Evolutionary conservation across 768 basidiomycete species (phyloP), one percentile per base, ranked within the genome.

Genomic region (Boletus pseudo-olivaceus): DNA sequence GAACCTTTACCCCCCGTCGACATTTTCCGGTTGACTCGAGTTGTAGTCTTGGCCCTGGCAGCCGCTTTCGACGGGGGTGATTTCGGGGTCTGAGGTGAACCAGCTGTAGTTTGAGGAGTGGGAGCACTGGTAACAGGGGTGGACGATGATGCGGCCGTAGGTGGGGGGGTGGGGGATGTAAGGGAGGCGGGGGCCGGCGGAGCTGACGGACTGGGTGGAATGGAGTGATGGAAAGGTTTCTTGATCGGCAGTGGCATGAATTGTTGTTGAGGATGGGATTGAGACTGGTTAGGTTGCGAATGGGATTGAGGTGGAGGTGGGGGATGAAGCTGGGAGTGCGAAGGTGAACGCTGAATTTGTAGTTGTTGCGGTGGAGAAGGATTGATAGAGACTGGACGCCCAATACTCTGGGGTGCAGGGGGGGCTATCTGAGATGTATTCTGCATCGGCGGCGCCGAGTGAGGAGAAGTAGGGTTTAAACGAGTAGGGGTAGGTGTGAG

Each of bases 21-120:
- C 10, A 59, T 48, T 48, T 68, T 76, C 38, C 73, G 57, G 48
- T 37, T 37, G 1, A 57, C 54, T n/a, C 73, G 62, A 32, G 57
- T n/a, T 15, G 60, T 51, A 2, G 30, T 52, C 63, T 79, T 84
- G 15, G 75, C 52, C 68, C 82, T 87, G n/a, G 75, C 40, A 15
- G 70, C 49, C 1, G 74, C 63, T 66, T 82, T 88, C 49, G 67
- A 67, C 63, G 84, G 87, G 0, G 89, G 89, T 5, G 89, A 90
- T 68, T 84, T 90, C 1, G 86, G 81, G 5, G 78, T 78, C 62
- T 81, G 81, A 1, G 88, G 87, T 10, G 87, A 87, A 33, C 79
- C 76, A 26, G 76, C 75, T 9, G 61, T 48, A 5, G 77, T 62
- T 32, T 67, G 68, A 14, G 77, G 75, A 17, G 76, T 76, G 6